These are phyloP conservation scores for Talaromyces ruber DNA, from an alignment of 495 filamentous ascomycete species.

Conservation along the genomic window DNA sequence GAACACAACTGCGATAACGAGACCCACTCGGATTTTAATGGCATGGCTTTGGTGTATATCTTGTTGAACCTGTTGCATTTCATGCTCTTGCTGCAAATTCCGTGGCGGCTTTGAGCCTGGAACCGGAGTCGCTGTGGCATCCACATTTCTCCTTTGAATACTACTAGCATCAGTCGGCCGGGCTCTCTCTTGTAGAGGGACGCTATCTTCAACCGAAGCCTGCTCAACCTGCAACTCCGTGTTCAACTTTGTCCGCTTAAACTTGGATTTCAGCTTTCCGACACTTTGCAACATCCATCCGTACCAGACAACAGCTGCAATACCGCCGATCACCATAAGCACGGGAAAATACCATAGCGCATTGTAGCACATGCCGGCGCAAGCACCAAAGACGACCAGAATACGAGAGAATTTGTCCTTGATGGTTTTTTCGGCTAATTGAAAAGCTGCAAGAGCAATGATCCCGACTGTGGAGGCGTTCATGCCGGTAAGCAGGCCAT, in stretches of 20 bases:
- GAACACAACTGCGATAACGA: slow-evolving; percentile 42
- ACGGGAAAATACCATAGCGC: slow-evolving; percentile 79
- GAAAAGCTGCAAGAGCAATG: slow-evolving; percentile 68
- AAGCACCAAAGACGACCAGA: slow-evolving; percentile 59
- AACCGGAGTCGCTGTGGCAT: neutral
- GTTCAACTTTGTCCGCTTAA: neutral
- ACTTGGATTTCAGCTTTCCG: neutral
- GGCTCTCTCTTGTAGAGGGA: neutral
- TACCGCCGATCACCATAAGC: slow-evolving; percentile 53
- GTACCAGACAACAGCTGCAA: slow-evolving; percentile 53
- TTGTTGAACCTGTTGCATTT: neutral
- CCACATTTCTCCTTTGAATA: slow-evolving; percentile 1
- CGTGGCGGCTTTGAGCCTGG: neutral
- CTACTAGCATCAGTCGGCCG: neutral
- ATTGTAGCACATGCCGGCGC: slow-evolving; percentile 66
- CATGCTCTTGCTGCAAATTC: neutral
- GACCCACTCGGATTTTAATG: slow-evolving; percentile 24
- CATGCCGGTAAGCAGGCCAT: slow-evolving; percentile 68
- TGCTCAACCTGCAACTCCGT: neutral
- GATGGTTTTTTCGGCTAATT: slow-evolving; percentile 66
- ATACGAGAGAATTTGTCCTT: slow-evolving; percentile 62
- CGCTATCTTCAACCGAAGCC: neutral
- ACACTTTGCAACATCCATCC: slow-evolving; percentile 27
- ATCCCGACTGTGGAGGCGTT: slow-evolving; percentile 76
- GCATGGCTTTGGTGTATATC: neutral